phyloP scores from a whole-genome alignment of 805 yeast genomes.

The Candida koratica region DNA sequence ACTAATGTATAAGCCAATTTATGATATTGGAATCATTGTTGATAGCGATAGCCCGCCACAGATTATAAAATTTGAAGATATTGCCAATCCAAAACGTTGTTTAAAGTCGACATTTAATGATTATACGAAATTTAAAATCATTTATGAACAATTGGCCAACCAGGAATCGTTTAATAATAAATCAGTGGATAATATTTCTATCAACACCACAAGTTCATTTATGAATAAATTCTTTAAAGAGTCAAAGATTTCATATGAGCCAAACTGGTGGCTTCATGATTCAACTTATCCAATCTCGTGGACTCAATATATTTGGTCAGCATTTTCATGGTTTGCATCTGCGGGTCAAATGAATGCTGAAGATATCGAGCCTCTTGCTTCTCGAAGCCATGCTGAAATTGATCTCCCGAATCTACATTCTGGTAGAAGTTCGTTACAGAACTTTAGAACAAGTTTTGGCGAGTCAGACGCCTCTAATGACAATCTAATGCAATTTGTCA shows the following conservation, averaged over 20 bases:
- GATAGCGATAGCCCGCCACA: slow-evolving; percentile 13
- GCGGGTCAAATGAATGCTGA: slow-evolving; percentile 54
- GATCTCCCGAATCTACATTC: slow-evolving; percentile 1
- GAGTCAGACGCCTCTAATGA: slow-evolving; percentile 3
- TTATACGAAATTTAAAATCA: slow-evolving; percentile 32
- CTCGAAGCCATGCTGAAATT: slow-evolving; percentile 1
- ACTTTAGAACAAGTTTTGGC: slow-evolving; percentile 13
- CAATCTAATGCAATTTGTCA: slow-evolving; percentile 13
- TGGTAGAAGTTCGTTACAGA: slow-evolving; percentile 6
- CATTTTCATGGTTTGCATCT: slow-evolving; percentile 83
- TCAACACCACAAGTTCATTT: slow-evolving; percentile 23
- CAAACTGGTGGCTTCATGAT: slow-evolving; percentile 41
- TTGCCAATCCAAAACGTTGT: slow-evolving; percentile 6
- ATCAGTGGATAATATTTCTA: slow-evolving; percentile 15
- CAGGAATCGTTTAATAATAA: slow-evolving; percentile 6
- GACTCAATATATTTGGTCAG: slow-evolving; percentile 60
- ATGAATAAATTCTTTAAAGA: slow-evolving; percentile 9
- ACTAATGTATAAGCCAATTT: slow-evolving; percentile 51
- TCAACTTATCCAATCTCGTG: slow-evolving; percentile 51
- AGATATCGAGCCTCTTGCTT: slow-evolving; percentile 4
- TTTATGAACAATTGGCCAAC: slow-evolving; percentile 22
- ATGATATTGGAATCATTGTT: slow-evolving; percentile 41
- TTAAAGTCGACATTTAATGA: slow-evolving; percentile 34
- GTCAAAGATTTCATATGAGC: slow-evolving; percentile 19
- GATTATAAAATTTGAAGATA: slow-evolving; percentile 9